These are phyloP conservation scores for Hymenoscyphus infarciens DNA, from an alignment of 2,329 filamentous ascomycete genomes.

Conservation along the genomic window DNA sequence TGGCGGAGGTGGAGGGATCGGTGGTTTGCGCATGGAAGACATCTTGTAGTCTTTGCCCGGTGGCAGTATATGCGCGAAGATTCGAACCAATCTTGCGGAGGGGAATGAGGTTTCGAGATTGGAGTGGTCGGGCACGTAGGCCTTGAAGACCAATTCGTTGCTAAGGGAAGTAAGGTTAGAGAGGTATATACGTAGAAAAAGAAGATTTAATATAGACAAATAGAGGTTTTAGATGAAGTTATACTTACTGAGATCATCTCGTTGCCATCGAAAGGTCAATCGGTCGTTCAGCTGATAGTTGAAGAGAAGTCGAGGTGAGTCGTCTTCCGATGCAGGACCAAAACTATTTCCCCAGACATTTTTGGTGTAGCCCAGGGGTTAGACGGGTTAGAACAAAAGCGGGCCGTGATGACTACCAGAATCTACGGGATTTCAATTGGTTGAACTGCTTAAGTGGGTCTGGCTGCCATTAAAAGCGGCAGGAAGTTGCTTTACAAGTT, in stretches of 20 bases:
- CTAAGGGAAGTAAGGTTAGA: conserved; percentile 11
- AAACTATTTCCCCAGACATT: background rate
- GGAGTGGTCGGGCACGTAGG: conserved; percentile 28
- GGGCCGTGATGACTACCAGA: background rate
- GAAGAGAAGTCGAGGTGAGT: background rate
- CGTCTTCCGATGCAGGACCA: background rate
- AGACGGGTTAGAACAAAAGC: background rate
- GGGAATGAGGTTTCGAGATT: conserved; percentile 25
- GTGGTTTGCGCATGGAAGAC: conserved; percentile 64
- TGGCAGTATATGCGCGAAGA: conserved; percentile 30
- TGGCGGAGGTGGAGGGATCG: conserved; percentile 46
- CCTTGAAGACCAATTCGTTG: conserved; percentile 31
- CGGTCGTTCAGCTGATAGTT: background rate
- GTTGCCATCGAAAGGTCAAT: conserved; percentile 25
- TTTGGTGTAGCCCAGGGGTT: background rate
- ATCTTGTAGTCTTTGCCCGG: conserved; percentile 41
- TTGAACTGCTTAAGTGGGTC: background rate
- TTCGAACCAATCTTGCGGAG: conserved; percentile 24
- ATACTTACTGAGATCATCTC: conserved; percentile 29
- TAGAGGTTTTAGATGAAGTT: background rate
- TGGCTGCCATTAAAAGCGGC: background rate
- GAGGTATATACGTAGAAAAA: background rate
- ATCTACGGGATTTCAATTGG: background rate
- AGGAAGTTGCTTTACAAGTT: no score
- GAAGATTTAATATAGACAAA: background rate